phyloP scores from a whole-genome alignment of 1,284 basidiomycete species.

The Leucoagaricus sp. region DNA sequence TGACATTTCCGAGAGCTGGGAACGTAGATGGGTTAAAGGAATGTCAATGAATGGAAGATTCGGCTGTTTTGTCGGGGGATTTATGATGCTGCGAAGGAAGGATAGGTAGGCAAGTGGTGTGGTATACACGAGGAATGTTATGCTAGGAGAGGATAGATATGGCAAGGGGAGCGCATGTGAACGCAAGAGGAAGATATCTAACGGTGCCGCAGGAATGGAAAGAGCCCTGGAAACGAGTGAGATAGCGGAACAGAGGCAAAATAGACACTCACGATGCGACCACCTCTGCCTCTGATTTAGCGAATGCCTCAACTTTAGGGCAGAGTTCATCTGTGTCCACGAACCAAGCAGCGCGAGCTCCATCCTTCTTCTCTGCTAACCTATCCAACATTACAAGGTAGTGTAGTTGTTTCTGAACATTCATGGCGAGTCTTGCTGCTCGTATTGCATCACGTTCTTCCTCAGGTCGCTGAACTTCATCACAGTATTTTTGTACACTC shows the following conservation, averaged over 20 bases:
- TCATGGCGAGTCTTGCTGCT: conserved; percentile 47
- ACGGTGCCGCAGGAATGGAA: conserved; percentile 41
- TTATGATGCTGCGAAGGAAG: conserved; percentile 45
- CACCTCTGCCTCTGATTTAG: conserved; percentile 52
- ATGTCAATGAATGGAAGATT: conserved; percentile 52
- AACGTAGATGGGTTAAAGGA: conserved; percentile 47
- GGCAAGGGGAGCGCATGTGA: conserved; percentile 67
- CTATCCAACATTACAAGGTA: conserved; percentile 74
- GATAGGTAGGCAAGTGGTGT: conserved; percentile 70
- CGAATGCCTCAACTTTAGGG: conserved; percentile 48
- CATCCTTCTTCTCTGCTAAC: conserved; percentile 57
- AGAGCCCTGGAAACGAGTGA: conserved; percentile 35
- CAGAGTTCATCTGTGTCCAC: conserved; percentile 59
- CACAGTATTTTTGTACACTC: conserved; percentile 54
- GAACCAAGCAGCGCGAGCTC: conserved; percentile 74
- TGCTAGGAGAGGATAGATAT: conserved; percentile 63
- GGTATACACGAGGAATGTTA: conserved; percentile 70
- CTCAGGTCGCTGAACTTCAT: conserved; percentile 61
- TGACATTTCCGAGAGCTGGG: conserved; percentile 39
- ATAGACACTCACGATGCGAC: conserved; percentile 50
- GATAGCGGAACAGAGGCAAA: background rate
- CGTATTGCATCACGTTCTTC: conserved; percentile 49
- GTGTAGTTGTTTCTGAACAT: conserved; percentile 55
- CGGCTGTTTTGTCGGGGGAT: conserved; percentile 22
- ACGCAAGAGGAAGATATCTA: conserved; percentile 69